Conservation (phyloP, 1,284 basidiomycete species). For the Ganoderma boninense region DNA sequence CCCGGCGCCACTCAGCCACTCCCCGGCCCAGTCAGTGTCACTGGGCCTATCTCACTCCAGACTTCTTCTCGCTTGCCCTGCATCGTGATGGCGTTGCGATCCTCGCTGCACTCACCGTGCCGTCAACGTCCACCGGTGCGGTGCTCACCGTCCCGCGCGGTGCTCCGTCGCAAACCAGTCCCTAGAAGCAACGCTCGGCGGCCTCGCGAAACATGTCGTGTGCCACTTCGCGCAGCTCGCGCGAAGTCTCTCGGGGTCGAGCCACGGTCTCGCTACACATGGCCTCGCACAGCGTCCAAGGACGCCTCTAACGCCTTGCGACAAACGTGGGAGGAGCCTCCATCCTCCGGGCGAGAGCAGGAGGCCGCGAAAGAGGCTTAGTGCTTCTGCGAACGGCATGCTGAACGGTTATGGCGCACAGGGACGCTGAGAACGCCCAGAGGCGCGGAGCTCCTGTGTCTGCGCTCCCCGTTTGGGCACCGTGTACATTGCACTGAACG, state of each 20-base stretch:
- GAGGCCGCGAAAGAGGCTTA: neutral
- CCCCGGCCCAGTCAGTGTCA: too few species aligned
- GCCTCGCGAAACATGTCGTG: slow-evolving; percentile 1
- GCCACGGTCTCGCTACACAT: neutral
- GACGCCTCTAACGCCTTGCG: neutral
- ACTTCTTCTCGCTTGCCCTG: neutral
- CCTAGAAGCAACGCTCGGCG: neutral
- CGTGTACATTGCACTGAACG: slow-evolving; percentile 1
- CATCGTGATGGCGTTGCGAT: neutral
- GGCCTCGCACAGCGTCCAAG: neutral
- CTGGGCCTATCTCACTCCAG: neutral
- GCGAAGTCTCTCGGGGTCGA: neutral
- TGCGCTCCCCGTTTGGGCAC: neutral
- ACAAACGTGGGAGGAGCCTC: neutral
- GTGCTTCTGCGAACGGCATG: neutral
- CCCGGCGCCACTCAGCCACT: neutral
- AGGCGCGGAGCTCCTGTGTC: slow-evolving; percentile 2
- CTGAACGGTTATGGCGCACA: neutral
- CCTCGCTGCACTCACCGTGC: too few species aligned
- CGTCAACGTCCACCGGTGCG: neutral
- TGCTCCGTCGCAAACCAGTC: neutral
- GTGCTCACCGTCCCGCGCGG: neutral
- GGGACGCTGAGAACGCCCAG: neutral
- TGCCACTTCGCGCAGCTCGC: neutral
- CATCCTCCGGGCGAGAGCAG: neutral